Conservation (phyloP, 129 eudicot genomes). For the Gnaphalium uliginosum region DNA sequence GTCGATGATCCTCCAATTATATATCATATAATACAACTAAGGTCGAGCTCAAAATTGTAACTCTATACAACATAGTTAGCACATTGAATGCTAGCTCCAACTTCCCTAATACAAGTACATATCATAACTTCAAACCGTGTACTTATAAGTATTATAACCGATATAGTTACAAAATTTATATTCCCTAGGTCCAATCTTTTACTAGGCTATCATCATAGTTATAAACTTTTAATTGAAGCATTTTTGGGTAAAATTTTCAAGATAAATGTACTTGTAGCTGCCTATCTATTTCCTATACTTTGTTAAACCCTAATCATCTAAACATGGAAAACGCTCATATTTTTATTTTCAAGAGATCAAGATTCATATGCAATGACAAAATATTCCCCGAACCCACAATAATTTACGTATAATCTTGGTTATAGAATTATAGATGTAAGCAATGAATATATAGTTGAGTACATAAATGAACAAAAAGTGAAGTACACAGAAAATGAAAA, state of each 20-base stretch:
- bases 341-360: neutral
- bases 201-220: no score
- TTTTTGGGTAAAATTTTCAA: no score
- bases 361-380: slow-evolving; percentile 13
- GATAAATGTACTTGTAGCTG: neutral
- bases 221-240: neutral
- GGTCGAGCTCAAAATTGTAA: no score
- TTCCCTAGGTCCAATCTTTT: no score
- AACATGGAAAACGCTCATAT: neutral
- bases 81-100: neutral
- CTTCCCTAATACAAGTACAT: neutral
- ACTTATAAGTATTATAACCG: no score
- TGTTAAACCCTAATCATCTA: neutral
- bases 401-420: neutral
- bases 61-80: neutral
- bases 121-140: neutral
- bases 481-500: slow-evolving; percentile 1
- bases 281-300: neutral
- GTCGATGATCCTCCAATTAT: neutral
- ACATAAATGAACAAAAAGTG: neutral
- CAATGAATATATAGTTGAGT: neutral
- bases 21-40: no score
- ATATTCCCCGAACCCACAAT: neutral
- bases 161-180: no score
- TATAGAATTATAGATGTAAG: neutral